These are phyloP conservation scores for Spizellomyces punctatus DNA, from an alignment of 192 early-diverging fungal genomes.

Conservation along the genomic window DNA sequence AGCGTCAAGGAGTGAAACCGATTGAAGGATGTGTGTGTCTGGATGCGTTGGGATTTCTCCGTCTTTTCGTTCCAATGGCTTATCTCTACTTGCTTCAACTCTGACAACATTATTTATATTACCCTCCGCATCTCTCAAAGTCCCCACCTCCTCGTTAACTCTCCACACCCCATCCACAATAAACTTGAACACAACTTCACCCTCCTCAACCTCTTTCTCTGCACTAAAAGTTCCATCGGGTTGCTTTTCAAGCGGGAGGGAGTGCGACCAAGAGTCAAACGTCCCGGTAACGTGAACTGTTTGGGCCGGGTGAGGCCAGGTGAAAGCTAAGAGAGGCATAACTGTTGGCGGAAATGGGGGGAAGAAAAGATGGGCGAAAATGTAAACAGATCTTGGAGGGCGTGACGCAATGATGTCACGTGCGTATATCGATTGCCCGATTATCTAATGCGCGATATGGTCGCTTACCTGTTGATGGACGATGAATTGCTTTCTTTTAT, in stretches of 20 bases:
- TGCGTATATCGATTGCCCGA: too few species aligned
- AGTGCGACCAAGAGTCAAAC: constrained; percentile 30
- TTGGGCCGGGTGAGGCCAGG: constrained; percentile 4
- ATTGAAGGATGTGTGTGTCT: too few species aligned
- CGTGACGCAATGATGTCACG: too few species aligned
- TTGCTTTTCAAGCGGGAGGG: constrained; percentile 4
- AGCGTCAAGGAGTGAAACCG: too few species aligned
- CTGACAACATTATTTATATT: constrained; percentile 26
- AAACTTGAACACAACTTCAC: constrained; percentile 32
- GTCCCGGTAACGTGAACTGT: constrained; percentile 19
- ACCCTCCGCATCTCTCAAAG: constrained; percentile 9
- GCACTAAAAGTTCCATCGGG: neutral
- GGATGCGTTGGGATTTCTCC: too few species aligned
- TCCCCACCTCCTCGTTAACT: constrained; percentile 4
- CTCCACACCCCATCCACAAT: constrained; percentile 37
- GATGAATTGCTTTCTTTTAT: too few species aligned
- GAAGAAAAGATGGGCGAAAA: too few species aligned
- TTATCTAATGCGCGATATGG: too few species aligned
- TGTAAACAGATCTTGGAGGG: too few species aligned
- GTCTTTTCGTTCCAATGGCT: too few species aligned
- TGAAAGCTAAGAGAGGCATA: neutral
- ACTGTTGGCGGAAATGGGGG: neutral
- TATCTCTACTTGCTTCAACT: neutral
- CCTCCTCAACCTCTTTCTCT: neutral
- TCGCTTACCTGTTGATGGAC: too few species aligned